These are phyloP conservation scores for Fusarium burgessii DNA, from an alignment of 2,329 filamentous ascomycete species.

Conservation along the genomic window DNA sequence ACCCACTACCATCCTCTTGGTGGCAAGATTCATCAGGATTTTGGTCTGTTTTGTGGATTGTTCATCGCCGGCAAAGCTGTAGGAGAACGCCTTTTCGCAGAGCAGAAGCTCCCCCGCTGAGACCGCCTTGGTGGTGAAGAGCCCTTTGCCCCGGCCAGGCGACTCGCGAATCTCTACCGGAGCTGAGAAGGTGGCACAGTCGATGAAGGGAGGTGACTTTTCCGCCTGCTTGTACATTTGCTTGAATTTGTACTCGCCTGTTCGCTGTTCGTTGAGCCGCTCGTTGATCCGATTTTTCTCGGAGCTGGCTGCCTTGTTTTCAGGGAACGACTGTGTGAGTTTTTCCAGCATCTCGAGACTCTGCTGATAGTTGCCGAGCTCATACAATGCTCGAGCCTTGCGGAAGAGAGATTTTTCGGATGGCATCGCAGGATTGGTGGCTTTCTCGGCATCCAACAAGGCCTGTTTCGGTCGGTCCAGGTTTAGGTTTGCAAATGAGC, in stretches of 20 bases:
- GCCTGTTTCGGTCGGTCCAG: neutral
- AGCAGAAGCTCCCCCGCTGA: neutral
- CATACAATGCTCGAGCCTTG: neutral
- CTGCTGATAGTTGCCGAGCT: neutral
- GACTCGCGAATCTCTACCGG: neutral
- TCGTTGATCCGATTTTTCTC: neutral
- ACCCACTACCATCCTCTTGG: neutral
- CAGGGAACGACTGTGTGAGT: neutral
- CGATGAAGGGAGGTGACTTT: neutral
- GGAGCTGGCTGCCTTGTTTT: neutral
- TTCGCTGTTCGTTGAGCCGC: neutral
- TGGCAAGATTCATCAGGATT: constrained; percentile 2
- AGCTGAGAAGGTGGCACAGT: constrained; percentile 1
- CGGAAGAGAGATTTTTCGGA: neutral
- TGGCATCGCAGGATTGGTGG: neutral
- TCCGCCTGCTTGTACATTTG: neutral
- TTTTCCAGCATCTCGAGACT: neutral
- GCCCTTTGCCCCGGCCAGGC: neutral
- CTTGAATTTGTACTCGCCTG: neutral
- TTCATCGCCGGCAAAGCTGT: neutral
- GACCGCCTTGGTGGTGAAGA: constrained; percentile 1
- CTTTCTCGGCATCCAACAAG: neutral
- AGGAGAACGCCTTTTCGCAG: constrained; percentile 4
- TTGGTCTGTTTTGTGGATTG: neutral
- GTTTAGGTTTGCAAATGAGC: neutral